Evolutionary conservation across 208 protist genomes (phyloP).

Genomic region (Trypanosoma platydactyli): DNA sequence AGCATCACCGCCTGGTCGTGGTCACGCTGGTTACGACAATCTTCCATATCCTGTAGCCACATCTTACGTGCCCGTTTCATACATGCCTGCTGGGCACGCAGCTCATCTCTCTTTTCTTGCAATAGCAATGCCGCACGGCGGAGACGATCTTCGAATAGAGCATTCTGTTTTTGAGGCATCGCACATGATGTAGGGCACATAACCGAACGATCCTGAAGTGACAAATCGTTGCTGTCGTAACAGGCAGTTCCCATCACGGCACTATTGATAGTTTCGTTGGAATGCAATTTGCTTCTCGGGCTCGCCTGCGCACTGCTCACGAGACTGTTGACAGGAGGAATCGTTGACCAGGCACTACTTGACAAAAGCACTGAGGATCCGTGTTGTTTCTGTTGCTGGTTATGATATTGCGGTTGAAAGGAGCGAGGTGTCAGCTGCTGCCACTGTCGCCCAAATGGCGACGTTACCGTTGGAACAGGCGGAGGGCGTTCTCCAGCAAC

Average conservation of each 20-base stretch:
- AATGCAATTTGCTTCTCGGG: background rate
- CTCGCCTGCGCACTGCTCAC: slow-evolving; percentile 20
- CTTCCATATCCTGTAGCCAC: slow-evolving; percentile 60
- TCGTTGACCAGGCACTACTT: slow-evolving; percentile 12
- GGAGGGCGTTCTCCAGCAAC: background rate
- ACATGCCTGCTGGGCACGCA: slow-evolving; percentile 25
- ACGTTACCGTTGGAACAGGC: slow-evolving; percentile 4
- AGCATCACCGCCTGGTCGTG: slow-evolving; percentile 35
- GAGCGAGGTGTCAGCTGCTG: slow-evolving; percentile 17
- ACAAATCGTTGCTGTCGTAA: background rate
- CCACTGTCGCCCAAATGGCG: slow-evolving; percentile 22
- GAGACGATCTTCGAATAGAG: slow-evolving; percentile 21
- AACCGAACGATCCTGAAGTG: background rate
- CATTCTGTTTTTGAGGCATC: background rate
- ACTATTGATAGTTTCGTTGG: background rate
- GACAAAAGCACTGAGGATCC: slow-evolving; percentile 4
- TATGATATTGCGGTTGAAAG: slow-evolving; percentile 4
- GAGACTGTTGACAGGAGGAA: slow-evolving; percentile 24
- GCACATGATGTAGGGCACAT: background rate
- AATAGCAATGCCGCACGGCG: slow-evolving; percentile 22
- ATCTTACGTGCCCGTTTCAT: slow-evolving; percentile 50
- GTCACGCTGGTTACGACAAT: slow-evolving; percentile 38
- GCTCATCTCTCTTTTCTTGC: slow-evolving; percentile 28
- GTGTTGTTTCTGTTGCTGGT: background rate
- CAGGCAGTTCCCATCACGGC: background rate